phyloP scores from a whole-genome alignment of 139 green algal genomes.

The Chlamydomonas schloesseri region DNA sequence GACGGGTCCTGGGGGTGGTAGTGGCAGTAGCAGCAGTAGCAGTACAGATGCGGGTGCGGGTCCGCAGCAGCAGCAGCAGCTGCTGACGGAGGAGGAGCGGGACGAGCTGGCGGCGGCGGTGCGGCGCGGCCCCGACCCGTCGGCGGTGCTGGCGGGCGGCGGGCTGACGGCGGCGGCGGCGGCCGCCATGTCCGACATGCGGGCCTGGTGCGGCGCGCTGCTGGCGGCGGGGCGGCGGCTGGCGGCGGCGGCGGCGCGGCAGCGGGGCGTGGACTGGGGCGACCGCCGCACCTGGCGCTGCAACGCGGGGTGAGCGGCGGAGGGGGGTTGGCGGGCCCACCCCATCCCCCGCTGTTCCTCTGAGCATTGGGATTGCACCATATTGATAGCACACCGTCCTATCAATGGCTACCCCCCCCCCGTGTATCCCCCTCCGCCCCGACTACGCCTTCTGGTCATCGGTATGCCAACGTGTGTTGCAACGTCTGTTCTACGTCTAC shows the following conservation, averaged over 20 bases:
- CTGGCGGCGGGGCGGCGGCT: neutral
- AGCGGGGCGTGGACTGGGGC: conserved; percentile 25
- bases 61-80: too few species aligned
- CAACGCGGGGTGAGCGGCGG: conserved; percentile 9
- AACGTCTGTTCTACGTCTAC: too few species aligned
- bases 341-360: too few species aligned
- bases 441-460: too few species aligned
- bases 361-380: too few species aligned
- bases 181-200: neutral
- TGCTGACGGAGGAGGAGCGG: neutral
- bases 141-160: conserved; percentile 1
- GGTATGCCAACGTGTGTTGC: too few species aligned
- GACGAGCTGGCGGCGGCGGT: neutral
- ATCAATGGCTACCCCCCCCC: too few species aligned
- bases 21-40: too few species aligned
- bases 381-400: too few species aligned
- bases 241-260: conserved; percentile 4
- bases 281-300: conserved; percentile 1
- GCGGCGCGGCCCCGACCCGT: neutral
- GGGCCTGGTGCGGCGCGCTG: neutral
- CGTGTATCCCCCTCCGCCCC: too few species aligned
- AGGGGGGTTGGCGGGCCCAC: neutral
- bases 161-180: conserved; percentile 26
- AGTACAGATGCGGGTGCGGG: too few species aligned
- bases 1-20: too few species aligned